Base-by-base conservation (phyloP, 2,329 filamentous ascomycete species). In the Tolypocladium capitatum region DNA sequence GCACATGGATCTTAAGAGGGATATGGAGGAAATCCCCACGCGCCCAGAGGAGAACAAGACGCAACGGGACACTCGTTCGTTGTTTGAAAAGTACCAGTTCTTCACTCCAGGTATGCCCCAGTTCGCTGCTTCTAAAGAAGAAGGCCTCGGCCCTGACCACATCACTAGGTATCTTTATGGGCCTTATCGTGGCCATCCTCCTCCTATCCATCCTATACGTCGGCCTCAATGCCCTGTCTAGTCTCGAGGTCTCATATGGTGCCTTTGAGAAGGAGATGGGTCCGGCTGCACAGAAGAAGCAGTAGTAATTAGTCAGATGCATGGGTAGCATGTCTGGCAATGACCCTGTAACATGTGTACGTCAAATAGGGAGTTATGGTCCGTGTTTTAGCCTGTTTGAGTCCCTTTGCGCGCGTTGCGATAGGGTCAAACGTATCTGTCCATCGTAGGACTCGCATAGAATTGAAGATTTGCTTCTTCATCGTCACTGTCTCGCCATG, bases 251-350 rank as follows among this genome's bases (percentile, higher is more conserved):
- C 30, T 86, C 87, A 1, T 97, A 97, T 64, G 88, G 86, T 53
- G 89, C 92, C 2, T 98, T 97, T 63, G 91, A 94, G 63, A 96
- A 95, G 73, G 91, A 96, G 57, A 94, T 88, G 74, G 87, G 89
- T 0, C 86, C 88, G n/a, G 74, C 81, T 34, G 84, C 84, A 31
- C 86, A 94, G 68, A 94, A 90, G 79, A 94, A 88, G 71, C 63
- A 67, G 52, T 56, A 67, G 54, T 63, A 60, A 57, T 55, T 36
- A 16, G 13, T 30, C 7, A 14, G 40, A 13, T 31, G 24, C 24
- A 31, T 41, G 35, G 18, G 38, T 45, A 48, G 36, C 18, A 21
- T 45, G n/a, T 14, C 43, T 35, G 33, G 46, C 34, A 43, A 41
- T 36, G 21, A 28, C 24, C 30, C 16, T 41, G 50, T 52, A 52